phyloP scores from a whole-genome alignment of 2,329 filamentous ascomycete genomes.

The Cladorrhinum sp. region DNA sequence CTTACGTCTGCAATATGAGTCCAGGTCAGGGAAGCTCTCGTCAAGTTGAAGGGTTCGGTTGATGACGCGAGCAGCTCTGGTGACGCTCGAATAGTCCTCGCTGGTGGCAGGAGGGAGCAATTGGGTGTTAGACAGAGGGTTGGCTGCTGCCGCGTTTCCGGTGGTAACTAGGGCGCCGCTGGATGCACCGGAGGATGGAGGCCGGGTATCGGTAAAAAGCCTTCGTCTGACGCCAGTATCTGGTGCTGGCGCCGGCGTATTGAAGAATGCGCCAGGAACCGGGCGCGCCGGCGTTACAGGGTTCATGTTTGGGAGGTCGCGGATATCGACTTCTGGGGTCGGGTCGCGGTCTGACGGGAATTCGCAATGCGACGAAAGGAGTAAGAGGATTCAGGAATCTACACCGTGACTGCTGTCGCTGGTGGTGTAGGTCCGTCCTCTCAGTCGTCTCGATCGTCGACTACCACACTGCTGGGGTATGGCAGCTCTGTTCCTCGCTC shows the following conservation, averaged over 20 bases:
- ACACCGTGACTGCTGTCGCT: background rate
- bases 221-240: slow-evolving; percentile 50
- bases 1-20: slow-evolving; percentile 85
- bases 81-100: slow-evolving; percentile 43
- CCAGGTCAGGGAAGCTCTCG: slow-evolving; percentile 80
- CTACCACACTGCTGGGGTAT: background rate
- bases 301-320: slow-evolving; percentile 43
- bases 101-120: slow-evolving; percentile 40
- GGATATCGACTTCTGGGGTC: background rate
- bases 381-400: background rate
- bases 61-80: slow-evolving; percentile 75
- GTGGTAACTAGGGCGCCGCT: slow-evolving; percentile 2
- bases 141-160: slow-evolving; percentile 11
- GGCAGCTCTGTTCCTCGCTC: background rate
- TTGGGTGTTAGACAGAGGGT: slow-evolving; percentile 19
- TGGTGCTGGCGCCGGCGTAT: slow-evolving; percentile 65
- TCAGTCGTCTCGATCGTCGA: background rate
- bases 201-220: slow-evolving; percentile 41
- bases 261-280: slow-evolving; percentile 71
- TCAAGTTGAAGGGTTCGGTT: slow-evolving; percentile 76
- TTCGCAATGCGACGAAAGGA: background rate
- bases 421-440: background rate
- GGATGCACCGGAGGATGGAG: slow-evolving; percentile 11
- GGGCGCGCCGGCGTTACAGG: slow-evolving; percentile 67
- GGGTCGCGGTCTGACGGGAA: background rate